Base-by-base conservation (phyloP, 2,329 filamentous ascomycete genomes). In the Tolypocladium capitatum region DNA sequence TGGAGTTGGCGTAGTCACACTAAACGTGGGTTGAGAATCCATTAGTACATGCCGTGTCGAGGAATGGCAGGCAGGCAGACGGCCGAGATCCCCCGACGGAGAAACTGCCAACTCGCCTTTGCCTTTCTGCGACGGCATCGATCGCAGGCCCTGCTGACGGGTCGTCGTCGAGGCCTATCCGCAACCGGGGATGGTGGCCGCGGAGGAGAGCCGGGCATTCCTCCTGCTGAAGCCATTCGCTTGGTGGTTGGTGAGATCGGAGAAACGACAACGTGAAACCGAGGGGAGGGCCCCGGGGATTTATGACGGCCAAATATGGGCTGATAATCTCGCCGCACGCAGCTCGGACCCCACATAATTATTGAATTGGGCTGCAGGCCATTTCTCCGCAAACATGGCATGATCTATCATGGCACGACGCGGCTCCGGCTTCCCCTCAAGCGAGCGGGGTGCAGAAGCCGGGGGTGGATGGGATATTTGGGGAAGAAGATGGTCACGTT, bases 101-200 rank as follows among this genome's bases (percentile, higher is more conserved):
- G 43, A 47, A 52, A 47, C 35, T n/a, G 24, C 46, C 30, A 36
- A 43, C 53, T 48, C 41, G 63, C 63, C 57, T 60, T 65, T 30
- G 61, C 63, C 56, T 66, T 66, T 52, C 63, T 58, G 51, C 58
- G 61, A 21, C 63, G 62, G 41, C 63, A 66, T 5, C 63, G 60
- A 50, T 66, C 63, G 53, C 62, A 65, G 1, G 62, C 63, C 55
- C 62, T 53, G 43, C 52, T 58, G 31, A 54, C 52, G 30, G 56
- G 50, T 43, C 53, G 48, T 27, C 57, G 52, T 20, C 54, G 52
- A 30, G 51, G 48, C 32, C 43, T 46, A 21, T 49, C 45, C 21
- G 49, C 49, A 0, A 47, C 41, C 18, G 50, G 46, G 27, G 50
- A 49, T 30, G 51, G 33, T 33, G 46, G 52, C 27, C 52, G 51